A percentile compares a stretch with the other conserved stretches of the same genome.
These are phyloP conservation scores for Nannochloropsis salina DNA, from an alignment of 108 stramenopile species.

Conservation along the genomic window DNA sequence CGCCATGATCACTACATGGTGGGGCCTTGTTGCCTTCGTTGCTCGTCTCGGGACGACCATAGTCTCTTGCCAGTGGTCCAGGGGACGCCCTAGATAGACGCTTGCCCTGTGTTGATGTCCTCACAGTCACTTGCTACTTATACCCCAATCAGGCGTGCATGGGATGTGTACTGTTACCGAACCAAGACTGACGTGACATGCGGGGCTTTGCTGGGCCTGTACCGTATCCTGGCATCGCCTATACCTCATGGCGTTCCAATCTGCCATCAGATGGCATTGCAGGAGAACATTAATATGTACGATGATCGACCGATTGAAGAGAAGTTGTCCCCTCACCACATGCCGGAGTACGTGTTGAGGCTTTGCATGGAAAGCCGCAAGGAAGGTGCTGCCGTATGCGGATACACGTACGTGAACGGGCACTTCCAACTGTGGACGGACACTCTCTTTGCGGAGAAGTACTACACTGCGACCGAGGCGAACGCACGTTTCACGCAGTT, in stretches of 20 bases:
- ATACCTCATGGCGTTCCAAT: not conserved
- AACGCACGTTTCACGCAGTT: not conserved
- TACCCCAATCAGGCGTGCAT: not conserved
- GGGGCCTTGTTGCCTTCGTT: too few species aligned
- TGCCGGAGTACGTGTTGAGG: not conserved
- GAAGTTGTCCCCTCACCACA: not conserved
- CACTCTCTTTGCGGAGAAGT: not conserved
- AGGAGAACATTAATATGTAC: not conserved
- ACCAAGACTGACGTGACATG: not conserved
- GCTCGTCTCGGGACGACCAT: too few species aligned
- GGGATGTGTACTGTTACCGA: not conserved
- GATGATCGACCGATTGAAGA: not conserved
- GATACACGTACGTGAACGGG: constrained; percentile 12
- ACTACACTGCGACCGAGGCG: not conserved
- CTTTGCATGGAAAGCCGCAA: not conserved
- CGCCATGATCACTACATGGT: too few species aligned
- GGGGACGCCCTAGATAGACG: too few species aligned
- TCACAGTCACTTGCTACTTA: too few species aligned
- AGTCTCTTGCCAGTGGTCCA: too few species aligned
- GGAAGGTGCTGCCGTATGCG: not conserved
- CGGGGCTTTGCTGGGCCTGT: not conserved
- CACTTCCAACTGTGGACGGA: constrained; percentile 7
- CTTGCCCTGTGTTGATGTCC: too few species aligned
- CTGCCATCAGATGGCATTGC: not conserved
- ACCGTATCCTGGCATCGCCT: not conserved